phyloP scores from a whole-genome alignment of 257 asterid species.

The Jasminum sambac region DNA sequence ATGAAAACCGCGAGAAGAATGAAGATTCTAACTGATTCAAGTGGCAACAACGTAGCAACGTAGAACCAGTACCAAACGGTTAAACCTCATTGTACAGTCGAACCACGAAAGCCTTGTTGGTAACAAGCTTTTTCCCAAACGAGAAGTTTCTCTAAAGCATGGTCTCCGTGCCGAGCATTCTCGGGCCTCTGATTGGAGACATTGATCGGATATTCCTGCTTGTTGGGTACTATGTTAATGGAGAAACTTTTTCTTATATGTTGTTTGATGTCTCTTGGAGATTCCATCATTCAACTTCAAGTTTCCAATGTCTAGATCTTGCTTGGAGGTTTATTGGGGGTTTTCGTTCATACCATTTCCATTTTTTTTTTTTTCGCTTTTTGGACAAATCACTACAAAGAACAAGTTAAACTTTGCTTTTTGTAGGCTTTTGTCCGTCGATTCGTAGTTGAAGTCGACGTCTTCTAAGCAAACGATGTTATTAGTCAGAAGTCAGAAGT shows the following conservation, averaged over 20 bases:
- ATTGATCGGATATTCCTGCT: no score
- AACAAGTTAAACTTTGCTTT: slow-evolving; percentile 21
- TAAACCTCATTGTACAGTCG: slow-evolving; percentile 32
- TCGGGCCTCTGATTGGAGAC: background rate
- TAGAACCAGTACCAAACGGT: slow-evolving; percentile 32
- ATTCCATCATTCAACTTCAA: no score
- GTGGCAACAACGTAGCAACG: slow-evolving; percentile 50
- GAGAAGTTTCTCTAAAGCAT: no score
- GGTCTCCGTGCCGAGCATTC: no score
- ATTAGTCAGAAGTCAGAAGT: no score
- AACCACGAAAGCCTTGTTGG: slow-evolving; percentile 31
- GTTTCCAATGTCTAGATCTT: no score
- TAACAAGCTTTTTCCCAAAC: slow-evolving; percentile 11
- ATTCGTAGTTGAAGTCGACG: slow-evolving; percentile 5
- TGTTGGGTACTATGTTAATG: background rate
- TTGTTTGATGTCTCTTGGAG: background rate
- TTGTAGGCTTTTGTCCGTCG: slow-evolving; percentile 26
- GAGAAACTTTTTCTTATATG: background rate
- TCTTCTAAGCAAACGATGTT: background rate
- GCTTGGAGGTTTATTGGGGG: background rate
- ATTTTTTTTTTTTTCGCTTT: slow-evolving; percentile 15
- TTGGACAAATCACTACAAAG: slow-evolving; percentile 29
- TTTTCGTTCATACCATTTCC: slow-evolving; percentile 1
- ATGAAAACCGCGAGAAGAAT: slow-evolving; percentile 54
- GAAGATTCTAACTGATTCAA: slow-evolving; percentile 57